These are phyloP conservation scores for Scleroderma citrinum DNA, from an alignment of 768 basidiomycete genomes.

Conservation along the genomic window DNA sequence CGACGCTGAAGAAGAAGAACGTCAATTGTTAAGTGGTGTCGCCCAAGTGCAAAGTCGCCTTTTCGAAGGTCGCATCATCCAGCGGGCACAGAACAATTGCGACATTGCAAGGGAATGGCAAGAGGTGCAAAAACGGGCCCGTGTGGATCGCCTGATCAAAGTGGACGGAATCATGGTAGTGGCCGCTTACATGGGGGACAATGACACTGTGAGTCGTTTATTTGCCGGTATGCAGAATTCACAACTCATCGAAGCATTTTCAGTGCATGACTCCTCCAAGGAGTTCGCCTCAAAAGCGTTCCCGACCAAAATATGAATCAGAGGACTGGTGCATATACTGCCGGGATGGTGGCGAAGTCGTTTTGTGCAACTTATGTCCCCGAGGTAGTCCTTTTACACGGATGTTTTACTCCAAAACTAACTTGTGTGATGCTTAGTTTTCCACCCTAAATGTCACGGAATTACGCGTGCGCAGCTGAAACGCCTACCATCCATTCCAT, in stretches of 20 bases:
- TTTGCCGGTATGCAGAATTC: constrained; percentile 12
- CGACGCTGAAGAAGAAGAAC: constrained; percentile 52
- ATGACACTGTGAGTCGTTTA: constrained; percentile 25
- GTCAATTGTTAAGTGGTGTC: constrained; percentile 44
- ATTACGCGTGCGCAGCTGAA: constrained; percentile 27
- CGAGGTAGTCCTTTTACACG: constrained; percentile 36
- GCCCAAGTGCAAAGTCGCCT: constrained; percentile 53
- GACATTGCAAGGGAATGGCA: constrained; percentile 44
- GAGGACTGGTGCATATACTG: constrained; percentile 59
- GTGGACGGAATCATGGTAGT: constrained; percentile 33
- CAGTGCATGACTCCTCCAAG: constrained; percentile 10
- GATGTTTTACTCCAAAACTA: background rate
- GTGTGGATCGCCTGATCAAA: constrained; percentile 34
- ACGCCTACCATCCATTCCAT: constrained; percentile 25
- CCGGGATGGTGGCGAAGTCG: constrained; percentile 51
- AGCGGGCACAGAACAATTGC: constrained; percentile 29
- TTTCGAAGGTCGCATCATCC: constrained; percentile 48
- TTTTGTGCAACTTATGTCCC: constrained; percentile 45
- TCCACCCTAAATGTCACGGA: constrained; percentile 47
- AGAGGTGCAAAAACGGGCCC: constrained; percentile 40
- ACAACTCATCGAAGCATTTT: constrained; percentile 9
- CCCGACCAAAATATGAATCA: constrained; percentile 36
- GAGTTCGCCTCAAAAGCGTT: constrained; percentile 25
- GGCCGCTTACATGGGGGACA: constrained; percentile 21
- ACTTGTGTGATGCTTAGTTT: constrained; percentile 32